Evolutionary conservation across 352 stramenopile genomes (phyloP).

Genomic region (Globisporangium spinosum): DNA sequence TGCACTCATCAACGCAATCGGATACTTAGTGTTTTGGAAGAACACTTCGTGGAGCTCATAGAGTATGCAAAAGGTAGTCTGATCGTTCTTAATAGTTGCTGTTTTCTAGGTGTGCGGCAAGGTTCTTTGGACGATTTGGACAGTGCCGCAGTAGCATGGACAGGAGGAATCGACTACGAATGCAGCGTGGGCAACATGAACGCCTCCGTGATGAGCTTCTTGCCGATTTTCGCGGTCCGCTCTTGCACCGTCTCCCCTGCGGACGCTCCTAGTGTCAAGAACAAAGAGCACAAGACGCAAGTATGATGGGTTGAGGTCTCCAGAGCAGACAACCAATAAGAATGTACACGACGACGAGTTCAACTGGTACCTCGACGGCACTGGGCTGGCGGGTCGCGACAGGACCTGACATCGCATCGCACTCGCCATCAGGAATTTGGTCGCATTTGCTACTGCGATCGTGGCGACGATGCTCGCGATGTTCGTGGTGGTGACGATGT

Average conservation of each 20-base stretch:
- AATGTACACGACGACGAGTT: neutral
- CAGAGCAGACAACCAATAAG: neutral
- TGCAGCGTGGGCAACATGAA: constrained; percentile 29
- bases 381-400: constrained; percentile 2
- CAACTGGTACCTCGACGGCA: constrained; percentile 8
- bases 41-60: neutral
- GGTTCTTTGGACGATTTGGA: neutral
- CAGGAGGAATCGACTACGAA: neutral
- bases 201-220: constrained; percentile 64
- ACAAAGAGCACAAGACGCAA: neutral
- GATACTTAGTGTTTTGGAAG: neutral
- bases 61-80: constrained; percentile 1
- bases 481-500: constrained; percentile 18
- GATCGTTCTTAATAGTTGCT: neutral
- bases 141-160: too few relatives aligned
- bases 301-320: neutral
- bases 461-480: constrained; percentile 18
- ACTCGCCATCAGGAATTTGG: constrained; percentile 3
- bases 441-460: constrained; percentile 4
- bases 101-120: neutral
- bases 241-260: constrained; percentile 30
- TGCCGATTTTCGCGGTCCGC: constrained; percentile 66
- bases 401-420: neutral
- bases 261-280: neutral
- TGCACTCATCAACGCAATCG: neutral